Percentiles rank a stretch among this genome's conserved stretches.
These are phyloP conservation scores for Tolypocladium ovalisporum DNA, from an alignment of 2,329 filamentous ascomycete genomes.

Conservation along the genomic window DNA sequence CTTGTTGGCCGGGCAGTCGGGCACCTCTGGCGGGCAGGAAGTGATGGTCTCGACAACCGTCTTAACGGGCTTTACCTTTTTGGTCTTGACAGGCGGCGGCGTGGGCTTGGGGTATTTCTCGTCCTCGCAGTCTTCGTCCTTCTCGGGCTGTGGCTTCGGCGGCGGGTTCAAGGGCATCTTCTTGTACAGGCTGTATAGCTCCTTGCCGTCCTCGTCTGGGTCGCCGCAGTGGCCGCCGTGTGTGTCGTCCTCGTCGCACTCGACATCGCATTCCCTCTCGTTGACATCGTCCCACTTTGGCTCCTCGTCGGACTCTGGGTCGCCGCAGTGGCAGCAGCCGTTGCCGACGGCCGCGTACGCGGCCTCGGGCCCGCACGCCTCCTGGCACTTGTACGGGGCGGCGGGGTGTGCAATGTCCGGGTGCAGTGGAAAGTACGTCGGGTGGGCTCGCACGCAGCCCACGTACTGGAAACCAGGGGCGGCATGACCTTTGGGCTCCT, in stretches of 20 bases:
- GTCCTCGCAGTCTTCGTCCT: neutral
- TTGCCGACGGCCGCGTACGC: constrained; percentile 12
- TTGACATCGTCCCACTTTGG: constrained; percentile 8
- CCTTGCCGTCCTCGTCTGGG: neutral
- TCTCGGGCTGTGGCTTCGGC: neutral
- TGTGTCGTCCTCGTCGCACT: constrained; percentile 8
- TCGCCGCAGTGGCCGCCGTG: constrained; percentile 15
- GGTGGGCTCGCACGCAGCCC: constrained; percentile 15
- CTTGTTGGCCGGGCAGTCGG: constrained; percentile 35
- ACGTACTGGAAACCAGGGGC: constrained; percentile 12
- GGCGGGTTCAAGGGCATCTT: neutral
- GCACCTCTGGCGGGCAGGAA: constrained; percentile 41
- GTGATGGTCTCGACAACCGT: constrained; percentile 6
- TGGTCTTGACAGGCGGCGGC: neutral
- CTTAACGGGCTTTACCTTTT: neutral
- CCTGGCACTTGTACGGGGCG: constrained; percentile 10
- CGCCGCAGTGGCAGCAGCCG: constrained; percentile 12
- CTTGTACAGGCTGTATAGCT: constrained; percentile 8
- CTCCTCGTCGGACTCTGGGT: constrained; percentile 1
- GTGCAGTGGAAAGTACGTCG: constrained; percentile 8
- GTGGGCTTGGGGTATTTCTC: neutral
- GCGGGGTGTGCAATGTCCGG: constrained; percentile 7
- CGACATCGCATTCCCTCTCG: constrained; percentile 8
- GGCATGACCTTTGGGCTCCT: neutral
- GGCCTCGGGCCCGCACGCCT: constrained; percentile 4